Evolutionary conservation across 2,329 filamentous ascomycete genomes (phyloP).

Genomic region (Epicoccum nigrum): DNA sequence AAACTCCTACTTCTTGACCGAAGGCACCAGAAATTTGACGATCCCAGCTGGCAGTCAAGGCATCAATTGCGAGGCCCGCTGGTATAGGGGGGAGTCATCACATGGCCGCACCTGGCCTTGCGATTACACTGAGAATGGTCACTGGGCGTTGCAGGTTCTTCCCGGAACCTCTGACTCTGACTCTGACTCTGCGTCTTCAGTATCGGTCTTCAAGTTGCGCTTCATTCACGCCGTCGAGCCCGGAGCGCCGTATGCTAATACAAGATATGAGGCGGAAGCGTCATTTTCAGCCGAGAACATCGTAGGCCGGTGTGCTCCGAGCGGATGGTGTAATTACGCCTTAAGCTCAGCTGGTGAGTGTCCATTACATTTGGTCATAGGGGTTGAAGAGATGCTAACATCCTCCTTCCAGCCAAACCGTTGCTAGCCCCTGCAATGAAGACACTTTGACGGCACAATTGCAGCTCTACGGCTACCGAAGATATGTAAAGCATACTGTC

Average conservation of each 20-base stretch:
- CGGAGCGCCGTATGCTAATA: constrained; percentile 14
- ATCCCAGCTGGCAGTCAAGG: constrained; percentile 28
- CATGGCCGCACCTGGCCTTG: constrained; percentile 35
- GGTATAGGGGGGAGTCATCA: constrained; percentile 28
- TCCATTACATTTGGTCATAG: not conserved
- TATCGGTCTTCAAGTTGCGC: constrained; percentile 24
- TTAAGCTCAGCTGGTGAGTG: not conserved
- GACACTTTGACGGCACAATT: not conserved
- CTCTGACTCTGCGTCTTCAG: constrained; percentile 2
- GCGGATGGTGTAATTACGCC: not conserved
- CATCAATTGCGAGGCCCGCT: constrained; percentile 34
- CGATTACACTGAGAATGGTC: constrained; percentile 24
- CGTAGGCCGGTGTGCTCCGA: constrained; percentile 15
- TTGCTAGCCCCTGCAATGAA: not conserved
- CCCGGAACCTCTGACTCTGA: constrained; percentile 5
- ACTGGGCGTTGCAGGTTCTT: constrained; percentile 33
- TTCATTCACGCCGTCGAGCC: constrained; percentile 26
- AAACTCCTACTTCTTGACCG: constrained; percentile 24
- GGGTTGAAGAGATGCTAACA: too few species aligned
- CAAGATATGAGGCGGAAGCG: constrained; percentile 20
- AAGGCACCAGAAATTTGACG: constrained; percentile 12
- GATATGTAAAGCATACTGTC: too few species aligned
- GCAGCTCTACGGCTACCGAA: too few species aligned
- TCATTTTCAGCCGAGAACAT: constrained; percentile 24
- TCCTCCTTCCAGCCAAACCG: not conserved